Percentiles rank a stretch among this genome's conserved stretches.
phyloP scores from a whole-genome alignment of 192 early-diverging fungal genomes.

The Tieghemiomyces parasiticus region DNA sequence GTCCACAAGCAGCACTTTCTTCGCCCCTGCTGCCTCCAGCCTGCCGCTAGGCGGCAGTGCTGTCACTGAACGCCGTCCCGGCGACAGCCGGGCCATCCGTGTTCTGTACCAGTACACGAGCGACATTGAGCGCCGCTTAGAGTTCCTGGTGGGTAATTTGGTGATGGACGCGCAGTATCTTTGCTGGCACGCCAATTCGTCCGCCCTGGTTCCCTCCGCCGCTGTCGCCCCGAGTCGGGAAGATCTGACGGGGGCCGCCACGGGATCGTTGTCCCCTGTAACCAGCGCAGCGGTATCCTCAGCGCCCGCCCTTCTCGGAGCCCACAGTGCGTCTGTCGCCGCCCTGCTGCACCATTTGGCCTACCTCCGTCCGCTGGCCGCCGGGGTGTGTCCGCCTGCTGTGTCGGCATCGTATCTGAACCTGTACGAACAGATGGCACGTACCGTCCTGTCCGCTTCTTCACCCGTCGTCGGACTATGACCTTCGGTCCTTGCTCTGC shows the following conservation, averaged over 20 bases:
- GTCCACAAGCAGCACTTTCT: background rate
- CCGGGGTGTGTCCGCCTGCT: background rate
- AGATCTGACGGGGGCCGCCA: background rate
- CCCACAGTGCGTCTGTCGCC: background rate
- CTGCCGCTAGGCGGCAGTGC: background rate
- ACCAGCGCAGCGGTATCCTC: too few relatives aligned
- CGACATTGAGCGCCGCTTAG: conserved; percentile 6
- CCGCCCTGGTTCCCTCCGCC: background rate
- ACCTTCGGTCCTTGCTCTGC: too few relatives aligned
- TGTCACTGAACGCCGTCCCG: background rate
- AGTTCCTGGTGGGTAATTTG: conserved; percentile 11
- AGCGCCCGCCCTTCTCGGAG: too few relatives aligned
- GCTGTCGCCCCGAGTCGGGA: background rate
- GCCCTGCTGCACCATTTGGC: conserved; percentile 1
- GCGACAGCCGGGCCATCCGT: conserved; percentile 8
- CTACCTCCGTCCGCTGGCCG: conserved; percentile 9
- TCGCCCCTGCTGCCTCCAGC: background rate
- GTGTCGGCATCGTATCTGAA: background rate
- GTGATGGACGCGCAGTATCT: conserved; percentile 7
- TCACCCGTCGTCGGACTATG: background rate
- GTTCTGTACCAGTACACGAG: conserved; percentile 11
- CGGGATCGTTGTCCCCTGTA: background rate
- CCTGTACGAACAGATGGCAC: conserved; percentile 6
- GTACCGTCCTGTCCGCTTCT: background rate
- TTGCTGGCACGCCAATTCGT: background rate